A percentile compares a stretch with the other conserved stretches of the same genome.
Conservation (phyloP, 2,329 filamentous ascomycete species). For the Aspergillus calidoustus region DNA sequence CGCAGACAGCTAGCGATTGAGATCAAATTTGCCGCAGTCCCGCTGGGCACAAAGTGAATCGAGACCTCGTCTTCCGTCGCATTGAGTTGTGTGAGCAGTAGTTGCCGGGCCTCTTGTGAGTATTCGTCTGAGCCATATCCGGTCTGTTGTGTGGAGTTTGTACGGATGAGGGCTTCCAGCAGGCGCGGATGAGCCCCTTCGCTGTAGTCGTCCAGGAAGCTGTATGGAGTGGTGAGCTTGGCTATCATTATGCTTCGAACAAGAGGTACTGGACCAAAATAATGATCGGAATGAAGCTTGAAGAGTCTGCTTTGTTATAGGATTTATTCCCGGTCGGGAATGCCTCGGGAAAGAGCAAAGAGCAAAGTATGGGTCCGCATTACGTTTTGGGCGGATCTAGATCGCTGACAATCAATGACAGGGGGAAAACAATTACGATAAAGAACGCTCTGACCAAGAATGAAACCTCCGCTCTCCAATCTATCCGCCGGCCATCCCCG, state of each 20-base stretch:
- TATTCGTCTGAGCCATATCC: constrained; percentile 56
- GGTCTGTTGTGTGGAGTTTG: constrained; percentile 52
- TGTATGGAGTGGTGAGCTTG: constrained; percentile 39
- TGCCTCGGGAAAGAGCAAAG: constrained; percentile 11
- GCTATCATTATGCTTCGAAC: constrained; percentile 10
- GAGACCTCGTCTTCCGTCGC: constrained; percentile 46
- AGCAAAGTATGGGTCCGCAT: neutral
- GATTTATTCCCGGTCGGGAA: constrained; percentile 15
- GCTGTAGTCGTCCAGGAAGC: constrained; percentile 58
- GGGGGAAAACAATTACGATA: neutral
- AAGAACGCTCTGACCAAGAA: neutral
- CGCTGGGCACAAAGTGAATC: constrained; percentile 58
- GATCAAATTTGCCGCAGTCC: constrained; percentile 58
- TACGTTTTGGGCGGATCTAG: neutral
- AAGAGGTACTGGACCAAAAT: neutral
- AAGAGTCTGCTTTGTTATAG: neutral
- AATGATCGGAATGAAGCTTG: neutral
- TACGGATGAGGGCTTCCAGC: constrained; percentile 51
- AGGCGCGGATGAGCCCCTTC: constrained; percentile 58
- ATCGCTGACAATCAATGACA: neutral
- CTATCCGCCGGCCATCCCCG: neutral
- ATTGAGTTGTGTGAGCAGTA: constrained; percentile 44
- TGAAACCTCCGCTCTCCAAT: neutral
- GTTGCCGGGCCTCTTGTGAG: constrained; percentile 46
- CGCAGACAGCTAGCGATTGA: constrained; percentile 57